Evolutionary conservation across 2,329 filamentous ascomycete genomes (phyloP).

Genomic region (Aspergillus melleus): DNA sequence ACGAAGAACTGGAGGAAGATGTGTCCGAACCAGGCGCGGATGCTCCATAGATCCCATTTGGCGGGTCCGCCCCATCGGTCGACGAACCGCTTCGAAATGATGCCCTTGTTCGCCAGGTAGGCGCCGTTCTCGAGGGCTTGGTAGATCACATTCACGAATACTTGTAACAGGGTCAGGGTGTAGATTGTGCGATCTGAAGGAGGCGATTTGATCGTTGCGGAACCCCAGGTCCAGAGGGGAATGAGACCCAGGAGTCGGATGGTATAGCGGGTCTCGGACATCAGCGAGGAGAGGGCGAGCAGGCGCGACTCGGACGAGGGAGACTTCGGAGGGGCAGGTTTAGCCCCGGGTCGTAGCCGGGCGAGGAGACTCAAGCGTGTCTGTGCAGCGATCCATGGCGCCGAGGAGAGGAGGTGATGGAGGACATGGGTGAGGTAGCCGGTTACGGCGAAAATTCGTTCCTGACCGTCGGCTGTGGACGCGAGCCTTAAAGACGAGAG

Average conservation of each 20-base stretch:
- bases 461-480: conserved; percentile 67
- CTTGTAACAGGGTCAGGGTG: conserved; percentile 65
- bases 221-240: conserved; percentile 76
- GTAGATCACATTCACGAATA: conserved; percentile 67
- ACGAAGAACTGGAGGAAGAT: conserved; percentile 73
- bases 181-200: conserved; percentile 48
- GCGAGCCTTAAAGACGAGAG: conserved; percentile 53
- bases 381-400: conserved; percentile 42
- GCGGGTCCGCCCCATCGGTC: conserved; percentile 54
- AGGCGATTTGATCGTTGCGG: conserved; percentile 56
- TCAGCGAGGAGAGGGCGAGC: conserved; percentile 48
- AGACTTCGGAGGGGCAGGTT: conserved; percentile 3
- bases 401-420: conserved; percentile 60
- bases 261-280: conserved; percentile 54
- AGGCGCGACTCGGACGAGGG: conserved; percentile 47
- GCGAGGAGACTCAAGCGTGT: conserved; percentile 46
- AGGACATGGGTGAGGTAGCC: conserved; percentile 67
- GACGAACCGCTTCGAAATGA: conserved; percentile 53
- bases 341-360: conserved; percentile 26
- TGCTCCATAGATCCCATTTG: conserved; percentile 69
- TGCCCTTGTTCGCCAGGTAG: conserved; percentile 72
- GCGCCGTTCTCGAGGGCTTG: conserved; percentile 82
- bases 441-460: conserved; percentile 66
- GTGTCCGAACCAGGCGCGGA: conserved; percentile 77
- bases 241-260: conserved; percentile 63